A percentile compares a stretch with the other conserved stretches of the same genome.
Evolutionary conservation across 2,329 filamentous ascomycete genomes (phyloP).

Genomic region (Sporothrix mexicana): DNA sequence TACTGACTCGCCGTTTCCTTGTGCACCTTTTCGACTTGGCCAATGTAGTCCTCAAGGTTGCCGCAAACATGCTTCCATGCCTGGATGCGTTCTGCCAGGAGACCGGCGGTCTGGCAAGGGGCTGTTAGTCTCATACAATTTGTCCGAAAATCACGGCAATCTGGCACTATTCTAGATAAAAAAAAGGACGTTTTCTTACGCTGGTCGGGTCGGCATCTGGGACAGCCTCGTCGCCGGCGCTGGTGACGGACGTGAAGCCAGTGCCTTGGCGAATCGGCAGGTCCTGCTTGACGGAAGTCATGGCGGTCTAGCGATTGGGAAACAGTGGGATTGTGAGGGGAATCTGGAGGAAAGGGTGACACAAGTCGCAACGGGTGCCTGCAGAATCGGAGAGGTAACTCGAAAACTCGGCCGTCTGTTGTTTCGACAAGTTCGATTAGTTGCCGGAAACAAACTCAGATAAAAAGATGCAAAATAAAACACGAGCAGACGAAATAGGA

Average conservation of each 20-base stretch:
- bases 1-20: conserved; percentile 90
- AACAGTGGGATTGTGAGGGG: neutral
- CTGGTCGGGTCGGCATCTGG: conserved; percentile 64
- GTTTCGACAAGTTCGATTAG: neutral
- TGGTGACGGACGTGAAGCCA: conserved; percentile 40
- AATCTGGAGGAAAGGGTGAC: neutral
- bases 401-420: neutral
- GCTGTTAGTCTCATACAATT: conserved; percentile 11
- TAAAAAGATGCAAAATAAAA: neutral
- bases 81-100: conserved; percentile 85
- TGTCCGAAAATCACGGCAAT: too few relatives aligned
- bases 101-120: conserved; percentile 66
- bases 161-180: neutral
- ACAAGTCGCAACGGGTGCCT: conserved; percentile 9
- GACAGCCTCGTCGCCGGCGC: conserved; percentile 62
- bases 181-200: conserved; percentile 49
- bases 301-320: conserved; percentile 3
- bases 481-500: neutral
- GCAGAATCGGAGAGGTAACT: neutral
- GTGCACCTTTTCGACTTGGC: conserved; percentile 83
- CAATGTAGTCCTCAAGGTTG: conserved; percentile 90
- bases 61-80: conserved; percentile 96
- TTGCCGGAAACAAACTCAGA: neutral
- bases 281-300: conserved; percentile 30
- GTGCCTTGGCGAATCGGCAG: conserved; percentile 40